These are phyloP conservation scores for Peronosclerospora sorghi DNA, from an alignment of 352 stramenopile species.

Conservation along the genomic window DNA sequence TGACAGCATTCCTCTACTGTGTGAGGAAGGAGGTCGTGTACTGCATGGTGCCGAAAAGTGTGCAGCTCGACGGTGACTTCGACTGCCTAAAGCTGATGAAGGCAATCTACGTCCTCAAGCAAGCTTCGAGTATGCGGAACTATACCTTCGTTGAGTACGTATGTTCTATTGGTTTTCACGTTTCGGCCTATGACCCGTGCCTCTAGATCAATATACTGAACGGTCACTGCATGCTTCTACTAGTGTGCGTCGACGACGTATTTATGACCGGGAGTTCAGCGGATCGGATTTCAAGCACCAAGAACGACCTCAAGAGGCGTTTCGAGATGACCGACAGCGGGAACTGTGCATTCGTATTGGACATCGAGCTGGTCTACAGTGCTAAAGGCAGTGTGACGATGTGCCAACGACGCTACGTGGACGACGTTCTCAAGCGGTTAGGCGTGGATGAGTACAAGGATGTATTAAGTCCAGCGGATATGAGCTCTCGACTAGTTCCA, in stretches of 20 bases:
- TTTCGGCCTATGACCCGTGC: not conserved
- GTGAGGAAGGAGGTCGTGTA: no score
- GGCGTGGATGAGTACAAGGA: conserved; percentile 11
- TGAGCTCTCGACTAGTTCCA: no score
- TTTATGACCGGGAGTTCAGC: conserved; percentile 8
- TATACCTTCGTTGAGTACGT: conserved; percentile 1
- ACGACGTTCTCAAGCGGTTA: no score
- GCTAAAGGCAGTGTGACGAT: no score
- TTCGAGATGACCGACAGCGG: no score
- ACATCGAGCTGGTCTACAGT: conserved; percentile 7
- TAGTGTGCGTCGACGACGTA: no score
- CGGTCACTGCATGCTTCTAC: conserved; percentile 2
- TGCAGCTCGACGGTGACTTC: no score
- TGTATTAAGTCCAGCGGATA: conserved; percentile 2
- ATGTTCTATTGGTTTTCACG: not conserved
- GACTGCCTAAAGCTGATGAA: conserved; percentile 1
- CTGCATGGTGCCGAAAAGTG: not conserved
- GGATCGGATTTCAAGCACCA: conserved; percentile 9
- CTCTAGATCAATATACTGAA: conserved; percentile 10
- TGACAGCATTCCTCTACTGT: conserved; percentile 2
- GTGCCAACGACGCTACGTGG: no score
- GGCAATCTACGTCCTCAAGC: conserved; percentile 3
- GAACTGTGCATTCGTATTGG: conserved; percentile 14
- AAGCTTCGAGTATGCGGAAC: conserved; percentile 6
- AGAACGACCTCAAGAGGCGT: no score